phyloP scores from a whole-genome alignment of 2,329 filamentous ascomycete species.

The Akanthomyces uredinophilus region DNA sequence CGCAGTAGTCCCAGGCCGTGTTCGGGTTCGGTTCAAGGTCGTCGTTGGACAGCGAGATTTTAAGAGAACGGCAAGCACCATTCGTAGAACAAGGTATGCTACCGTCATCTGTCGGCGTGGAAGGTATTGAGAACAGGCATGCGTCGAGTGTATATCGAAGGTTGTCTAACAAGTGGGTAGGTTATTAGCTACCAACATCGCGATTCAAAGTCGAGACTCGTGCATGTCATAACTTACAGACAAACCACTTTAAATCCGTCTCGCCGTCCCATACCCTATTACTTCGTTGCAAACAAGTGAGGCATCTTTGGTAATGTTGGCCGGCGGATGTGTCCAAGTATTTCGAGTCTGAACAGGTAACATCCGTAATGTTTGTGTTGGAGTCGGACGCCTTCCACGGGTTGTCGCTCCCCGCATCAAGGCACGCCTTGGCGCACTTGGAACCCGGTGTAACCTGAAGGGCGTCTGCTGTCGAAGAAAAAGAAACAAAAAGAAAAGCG shows the following conservation, averaged over 20 bases:
- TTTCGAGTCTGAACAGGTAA: slow-evolving; percentile 40
- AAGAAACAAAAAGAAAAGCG: too few species aligned
- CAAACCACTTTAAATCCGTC: slow-evolving; percentile 40
- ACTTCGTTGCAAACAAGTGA: slow-evolving; percentile 44
- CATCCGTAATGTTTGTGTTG: slow-evolving; percentile 40
- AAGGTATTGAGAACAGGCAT: slow-evolving; percentile 37
- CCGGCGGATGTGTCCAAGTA: slow-evolving; percentile 34
- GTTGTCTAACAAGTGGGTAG: slow-evolving; percentile 38
- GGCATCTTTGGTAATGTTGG: slow-evolving; percentile 42
- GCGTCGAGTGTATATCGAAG: slow-evolving; percentile 43
- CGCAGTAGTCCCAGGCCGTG: slow-evolving; percentile 37
- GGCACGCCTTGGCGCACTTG: slow-evolving; percentile 42
- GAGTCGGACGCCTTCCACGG: slow-evolving; percentile 31
- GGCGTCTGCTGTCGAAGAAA: slow-evolving; percentile 17
- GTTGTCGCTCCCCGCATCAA: slow-evolving; percentile 33
- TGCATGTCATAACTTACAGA: slow-evolving; percentile 35
- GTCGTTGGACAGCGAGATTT: slow-evolving; percentile 32
- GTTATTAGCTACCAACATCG: too few species aligned
- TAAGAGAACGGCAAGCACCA: slow-evolving; percentile 36
- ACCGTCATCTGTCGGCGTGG: slow-evolving; percentile 27
- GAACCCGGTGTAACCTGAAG: slow-evolving; percentile 48
- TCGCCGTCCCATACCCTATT: slow-evolving; percentile 31
- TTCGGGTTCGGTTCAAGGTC: slow-evolving; percentile 22
- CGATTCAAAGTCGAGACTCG: too few species aligned
- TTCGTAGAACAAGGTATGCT: slow-evolving; percentile 39